Evolutionary conservation across 1,139 yeast species (phyloP).

Genomic region (Debaryomyces robertsiae): DNA sequence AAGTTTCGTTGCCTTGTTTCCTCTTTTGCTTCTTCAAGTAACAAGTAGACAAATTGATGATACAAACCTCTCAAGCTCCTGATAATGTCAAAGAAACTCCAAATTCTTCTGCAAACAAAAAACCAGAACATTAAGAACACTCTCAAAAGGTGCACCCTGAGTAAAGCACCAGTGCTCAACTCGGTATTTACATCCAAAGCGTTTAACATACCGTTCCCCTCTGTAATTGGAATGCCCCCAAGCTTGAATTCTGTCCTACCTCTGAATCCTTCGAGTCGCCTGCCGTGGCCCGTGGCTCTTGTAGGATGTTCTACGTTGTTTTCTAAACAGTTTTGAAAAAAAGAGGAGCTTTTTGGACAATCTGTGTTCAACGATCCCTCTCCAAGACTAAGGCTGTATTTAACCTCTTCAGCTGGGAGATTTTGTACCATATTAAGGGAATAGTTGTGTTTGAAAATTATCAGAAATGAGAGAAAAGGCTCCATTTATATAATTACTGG

Average conservation of each 20-base stretch:
- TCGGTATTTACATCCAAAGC: conserved; percentile 11
- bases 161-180: conserved; percentile 22
- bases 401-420: not conserved
- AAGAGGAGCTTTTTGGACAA: not conserved
- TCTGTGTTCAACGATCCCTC: not conserved
- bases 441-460: not conserved
- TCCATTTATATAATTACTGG: not conserved
- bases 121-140: conserved; percentile 16
- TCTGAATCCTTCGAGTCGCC: conserved; percentile 6
- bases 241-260: conserved; percentile 9
- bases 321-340: not conserved
- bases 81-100: conserved; percentile 3
- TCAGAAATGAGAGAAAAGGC: not conserved
- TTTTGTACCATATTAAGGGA: not conserved
- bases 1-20: conserved; percentile 1
- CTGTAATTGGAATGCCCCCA: conserved; percentile 9
- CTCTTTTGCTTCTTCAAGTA: conserved; percentile 12
- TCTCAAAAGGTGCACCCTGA: conserved; percentile 23
- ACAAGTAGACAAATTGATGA: conserved; percentile 16
- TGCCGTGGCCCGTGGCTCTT: not conserved
- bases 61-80: conserved; percentile 13
- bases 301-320: not conserved
- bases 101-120: conserved; percentile 6
- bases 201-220: conserved; percentile 13
- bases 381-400: conserved; percentile 1